Base-by-base conservation (phyloP, 2,329 filamentous ascomycete genomes). In the Xylariaceae sp. region DNA sequence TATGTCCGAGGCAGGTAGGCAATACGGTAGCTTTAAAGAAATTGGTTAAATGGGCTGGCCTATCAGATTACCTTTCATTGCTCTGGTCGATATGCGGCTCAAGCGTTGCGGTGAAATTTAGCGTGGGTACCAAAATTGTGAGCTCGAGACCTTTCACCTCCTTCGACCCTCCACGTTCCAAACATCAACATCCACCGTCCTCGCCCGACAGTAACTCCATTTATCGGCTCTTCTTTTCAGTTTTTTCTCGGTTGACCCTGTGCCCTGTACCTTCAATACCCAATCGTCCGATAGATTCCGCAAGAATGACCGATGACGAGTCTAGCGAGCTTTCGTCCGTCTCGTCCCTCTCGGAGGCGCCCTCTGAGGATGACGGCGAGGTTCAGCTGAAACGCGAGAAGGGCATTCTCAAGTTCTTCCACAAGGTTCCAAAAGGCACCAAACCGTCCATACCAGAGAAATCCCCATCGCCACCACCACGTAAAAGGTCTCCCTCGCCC, bases 401-500 rank as follows among this genome's bases (percentile, higher is more conserved):
- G 53, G 76, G 78, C 45, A 82, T 83, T 50, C 65, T 81, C 42
- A 81, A 81, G 65, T 83, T 81, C 73, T 82, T 83, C 64, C 68
- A 76, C 50, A 80, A 78, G 59, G 56, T 71, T 40, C 68, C 70
- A 54, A 66, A 71, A 52, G 63, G 63, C 50, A 56, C 61, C 39
- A 59, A 60, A 46, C 47, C 60, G 11, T 3, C 56, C 31, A 50
- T 63, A 46, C 57, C 73, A 45, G 65, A 73, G 55, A 75, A 73
- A 64, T 73, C 78, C 55, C 66, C 71, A 38, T 77, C 80, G 52
- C 80, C 83, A 47, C 80, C 80, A 41, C 72, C 80, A 55, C 79
- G 78, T 57, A 94, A 92, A 71, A 76, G 90, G 60, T 81, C 84
- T 41, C 82, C 88, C 14, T 96, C 89, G 50, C 90, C 90, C 52